Conservation (phyloP, 805 yeast genomes). For the Torulaspora microellipsoides region DNA sequence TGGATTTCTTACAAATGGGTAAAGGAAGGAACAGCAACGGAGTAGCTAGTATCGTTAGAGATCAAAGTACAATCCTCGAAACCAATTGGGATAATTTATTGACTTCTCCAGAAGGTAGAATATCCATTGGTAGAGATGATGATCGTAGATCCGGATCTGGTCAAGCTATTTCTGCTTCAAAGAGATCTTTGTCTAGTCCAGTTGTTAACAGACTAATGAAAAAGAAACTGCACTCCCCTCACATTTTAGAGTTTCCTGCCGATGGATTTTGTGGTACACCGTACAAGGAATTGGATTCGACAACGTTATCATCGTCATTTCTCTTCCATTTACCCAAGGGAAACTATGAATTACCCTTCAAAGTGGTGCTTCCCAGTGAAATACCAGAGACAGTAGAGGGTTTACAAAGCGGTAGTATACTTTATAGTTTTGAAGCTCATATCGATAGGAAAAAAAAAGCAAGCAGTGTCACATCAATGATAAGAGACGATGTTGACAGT, state of each 20-base stretch:
- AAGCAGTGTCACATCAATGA: constrained; percentile 40
- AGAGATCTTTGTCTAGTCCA: constrained; percentile 14
- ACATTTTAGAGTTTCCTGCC: constrained; percentile 26
- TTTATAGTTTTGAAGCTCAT: constrained; percentile 69
- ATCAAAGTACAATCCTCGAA: constrained; percentile 61
- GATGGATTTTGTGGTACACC: constrained; percentile 36
- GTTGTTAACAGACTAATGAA: constrained; percentile 12
- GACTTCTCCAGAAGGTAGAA: constrained; percentile 30
- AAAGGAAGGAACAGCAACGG: constrained; percentile 33
- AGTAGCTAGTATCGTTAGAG: constrained; percentile 39
- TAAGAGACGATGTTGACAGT: constrained; percentile 6
- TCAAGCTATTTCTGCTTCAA: constrained; percentile 2
- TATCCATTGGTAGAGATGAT: constrained; percentile 17
- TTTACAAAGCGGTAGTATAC: constrained; percentile 66
- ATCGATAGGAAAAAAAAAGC: constrained; percentile 49
- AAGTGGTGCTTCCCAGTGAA: constrained; percentile 73
- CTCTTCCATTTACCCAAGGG: constrained; percentile 53
- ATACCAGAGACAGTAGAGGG: constrained; percentile 89
- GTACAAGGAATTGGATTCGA: constrained; percentile 21
- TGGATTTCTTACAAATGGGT: constrained; percentile 51
- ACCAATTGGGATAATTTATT: constrained; percentile 64
- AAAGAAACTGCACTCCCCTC: constrained; percentile 8
- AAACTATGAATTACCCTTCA: constrained; percentile 83
- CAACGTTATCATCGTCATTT: constrained; percentile 10
- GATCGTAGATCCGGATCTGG: background rate